These are phyloP conservation scores for Fusarium luffae DNA, from an alignment of 2,329 filamentous ascomycete species.

Conservation along the genomic window DNA sequence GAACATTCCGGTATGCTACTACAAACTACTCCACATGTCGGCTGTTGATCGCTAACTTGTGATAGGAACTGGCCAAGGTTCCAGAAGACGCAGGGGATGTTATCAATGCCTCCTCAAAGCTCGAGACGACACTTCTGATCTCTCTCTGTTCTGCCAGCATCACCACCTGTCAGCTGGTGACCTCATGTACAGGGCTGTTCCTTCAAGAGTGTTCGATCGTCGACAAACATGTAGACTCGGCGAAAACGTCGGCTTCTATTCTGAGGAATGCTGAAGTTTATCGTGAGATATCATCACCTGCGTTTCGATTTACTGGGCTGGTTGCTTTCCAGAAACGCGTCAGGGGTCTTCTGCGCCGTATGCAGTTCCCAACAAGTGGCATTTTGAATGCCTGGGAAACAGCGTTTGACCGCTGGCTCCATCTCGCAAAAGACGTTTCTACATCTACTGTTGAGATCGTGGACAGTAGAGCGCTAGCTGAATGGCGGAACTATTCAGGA, in stretches of 20 bases:
- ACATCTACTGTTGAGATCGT: conserved; percentile 61
- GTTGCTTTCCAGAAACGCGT: conserved; percentile 77
- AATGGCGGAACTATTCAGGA: conserved; percentile 77
- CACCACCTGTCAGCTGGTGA: conserved; percentile 72
- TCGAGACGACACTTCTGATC: conserved; percentile 72
- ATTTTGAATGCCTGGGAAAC: conserved; percentile 75
- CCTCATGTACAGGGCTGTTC: conserved; percentile 69
- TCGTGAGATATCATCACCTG: conserved; percentile 69
- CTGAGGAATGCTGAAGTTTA: conserved; percentile 71
- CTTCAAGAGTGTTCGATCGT: conserved; percentile 70
- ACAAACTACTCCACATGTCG: not conserved
- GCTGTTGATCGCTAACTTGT: conserved; percentile 18
- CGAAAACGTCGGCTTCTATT: conserved; percentile 63
- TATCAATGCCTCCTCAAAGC: conserved; percentile 61
- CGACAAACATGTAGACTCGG: conserved; percentile 61
- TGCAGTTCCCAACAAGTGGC: conserved; percentile 72
- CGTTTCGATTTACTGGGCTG: conserved; percentile 73
- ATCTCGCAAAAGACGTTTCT: conserved; percentile 71
- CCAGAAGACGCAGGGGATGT: conserved; percentile 67
- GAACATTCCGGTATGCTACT: conserved; percentile 58
- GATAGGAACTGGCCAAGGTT: conserved; percentile 66
- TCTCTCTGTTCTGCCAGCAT: conserved; percentile 74
- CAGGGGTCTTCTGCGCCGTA: conserved; percentile 67
- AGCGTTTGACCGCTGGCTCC: conserved; percentile 73
- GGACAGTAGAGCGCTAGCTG: conserved; percentile 66